A percentile compares a stretch with the other conserved stretches of the same genome.
Conservation (phyloP, 345 rosid genomes). For the Murraya koenigii region DNA sequence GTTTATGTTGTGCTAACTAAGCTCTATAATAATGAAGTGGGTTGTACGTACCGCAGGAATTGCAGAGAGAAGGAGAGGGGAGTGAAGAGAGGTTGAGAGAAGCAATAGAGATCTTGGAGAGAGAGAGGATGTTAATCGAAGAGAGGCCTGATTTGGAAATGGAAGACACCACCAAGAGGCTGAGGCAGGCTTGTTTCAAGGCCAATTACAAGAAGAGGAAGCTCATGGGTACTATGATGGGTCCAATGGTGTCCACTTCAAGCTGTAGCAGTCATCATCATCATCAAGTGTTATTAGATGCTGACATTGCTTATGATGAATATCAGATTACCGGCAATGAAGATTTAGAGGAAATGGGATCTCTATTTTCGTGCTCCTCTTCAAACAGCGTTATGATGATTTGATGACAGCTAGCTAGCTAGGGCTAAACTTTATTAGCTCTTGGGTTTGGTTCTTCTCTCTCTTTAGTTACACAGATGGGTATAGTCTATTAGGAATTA, state of each 20-base stretch:
- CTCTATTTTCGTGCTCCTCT: conserved; percentile 1
- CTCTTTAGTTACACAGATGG: not conserved
- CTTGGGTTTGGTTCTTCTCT: no score
- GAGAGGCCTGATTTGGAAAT: conserved; percentile 55
- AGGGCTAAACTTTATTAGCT: no score
- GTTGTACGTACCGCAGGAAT: conserved; percentile 22
- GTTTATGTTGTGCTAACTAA: no score
- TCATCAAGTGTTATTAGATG: no score
- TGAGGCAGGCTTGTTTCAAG: conserved; percentile 82
- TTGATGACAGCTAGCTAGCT: not conserved
- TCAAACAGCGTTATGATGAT: not conserved
- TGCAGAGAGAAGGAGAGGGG: conserved; percentile 26
- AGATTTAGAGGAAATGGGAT: not conserved
- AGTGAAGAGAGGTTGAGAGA: conserved; percentile 27
- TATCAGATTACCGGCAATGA: not conserved
- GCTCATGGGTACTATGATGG: conserved; percentile 6
- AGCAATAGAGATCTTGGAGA: conserved; percentile 54
- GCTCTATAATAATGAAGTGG: not conserved
- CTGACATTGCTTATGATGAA: not conserved
- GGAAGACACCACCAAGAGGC: conserved; percentile 53
- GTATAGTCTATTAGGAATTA: not conserved
- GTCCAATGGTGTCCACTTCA: not conserved
- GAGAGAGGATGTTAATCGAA: conserved; percentile 62
- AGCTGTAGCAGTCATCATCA: not conserved
- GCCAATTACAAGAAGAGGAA: conserved; percentile 72